These are phyloP conservation scores for Trichocladium uniseriatum DNA, from an alignment of 495 filamentous ascomycete species.

Conservation along the genomic window DNA sequence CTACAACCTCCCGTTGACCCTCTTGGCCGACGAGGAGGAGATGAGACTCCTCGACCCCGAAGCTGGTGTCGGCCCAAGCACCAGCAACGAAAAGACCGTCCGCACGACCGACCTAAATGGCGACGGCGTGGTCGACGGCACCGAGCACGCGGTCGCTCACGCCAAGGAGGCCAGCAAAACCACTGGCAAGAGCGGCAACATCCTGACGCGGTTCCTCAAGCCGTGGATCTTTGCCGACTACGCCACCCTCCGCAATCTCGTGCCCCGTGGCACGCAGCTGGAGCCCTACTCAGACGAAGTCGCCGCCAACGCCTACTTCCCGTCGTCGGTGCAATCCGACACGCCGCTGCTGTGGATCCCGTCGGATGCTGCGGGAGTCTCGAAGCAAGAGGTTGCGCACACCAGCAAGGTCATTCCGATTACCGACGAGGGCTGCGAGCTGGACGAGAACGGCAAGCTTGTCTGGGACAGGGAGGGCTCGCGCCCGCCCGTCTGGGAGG, in stretches of 20 bases:
- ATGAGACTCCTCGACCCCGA: conserved; percentile 30
- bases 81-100: conserved; percentile 23
- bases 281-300: conserved; percentile 51
- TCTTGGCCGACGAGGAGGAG: conserved; percentile 57
- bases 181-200: conserved; percentile 30
- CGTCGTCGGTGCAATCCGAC: conserved; percentile 56
- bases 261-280: conserved; percentile 47
- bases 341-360: conserved; percentile 80
- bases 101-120: conserved; percentile 19
- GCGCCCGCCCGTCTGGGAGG: conserved; percentile 69
- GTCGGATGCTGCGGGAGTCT: conserved; percentile 64
- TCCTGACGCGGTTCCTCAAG: conserved; percentile 61
- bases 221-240: conserved; percentile 74
- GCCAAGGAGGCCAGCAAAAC: conserved; percentile 9
- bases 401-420: conserved; percentile 64
- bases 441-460: conserved; percentile 73
- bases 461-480: conserved; percentile 64
- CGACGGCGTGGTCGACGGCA: conserved; percentile 19
- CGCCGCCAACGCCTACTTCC: conserved; percentile 63
- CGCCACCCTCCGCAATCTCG: conserved; percentile 56
- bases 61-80: conserved; percentile 4
- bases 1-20: conserved; percentile 62
- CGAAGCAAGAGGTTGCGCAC: conserved; percentile 65
- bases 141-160: conserved; percentile 18
- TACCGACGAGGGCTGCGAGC: conserved; percentile 71